phyloP scores from a whole-genome alignment of 1,284 basidiomycete genomes.

The Sporisorium scitamineum region DNA sequence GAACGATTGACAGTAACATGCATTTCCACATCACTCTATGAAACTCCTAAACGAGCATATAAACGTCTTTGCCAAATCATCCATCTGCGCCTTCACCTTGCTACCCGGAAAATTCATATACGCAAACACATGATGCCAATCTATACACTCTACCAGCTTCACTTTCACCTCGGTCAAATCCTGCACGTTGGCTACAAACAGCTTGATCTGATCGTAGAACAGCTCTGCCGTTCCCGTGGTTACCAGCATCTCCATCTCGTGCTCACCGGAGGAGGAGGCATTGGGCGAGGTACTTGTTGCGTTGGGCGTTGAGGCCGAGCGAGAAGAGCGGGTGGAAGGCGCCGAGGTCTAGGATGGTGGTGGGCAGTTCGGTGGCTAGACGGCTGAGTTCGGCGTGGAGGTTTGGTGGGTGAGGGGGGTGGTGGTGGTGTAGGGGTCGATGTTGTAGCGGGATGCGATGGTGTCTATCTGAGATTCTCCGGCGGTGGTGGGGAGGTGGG shows the following conservation, averaged over 20 bases:
- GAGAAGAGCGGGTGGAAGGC: slow-evolving; percentile 41
- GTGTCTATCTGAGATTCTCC: slow-evolving; percentile 1
- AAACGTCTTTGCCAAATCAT: slow-evolving; percentile 37
- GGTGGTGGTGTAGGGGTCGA: slow-evolving; percentile 9
- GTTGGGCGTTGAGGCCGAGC: slow-evolving; percentile 7
- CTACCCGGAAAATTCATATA: slow-evolving; percentile 30
- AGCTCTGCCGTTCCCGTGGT: slow-evolving; percentile 31
- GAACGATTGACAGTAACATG: too few relatives aligned
- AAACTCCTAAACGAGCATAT: slow-evolving; percentile 17
- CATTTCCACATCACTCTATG: not conserved
- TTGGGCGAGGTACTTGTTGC: slow-evolving; percentile 29
- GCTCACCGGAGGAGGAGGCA: slow-evolving; percentile 10
- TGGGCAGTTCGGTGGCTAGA: slow-evolving; percentile 20
- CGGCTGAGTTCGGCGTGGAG: not conserved
- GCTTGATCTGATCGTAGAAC: slow-evolving; percentile 29
- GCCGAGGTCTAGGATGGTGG: slow-evolving; percentile 24
- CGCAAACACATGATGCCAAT: slow-evolving; percentile 42
- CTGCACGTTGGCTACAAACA: slow-evolving; percentile 16
- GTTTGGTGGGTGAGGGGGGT: not conserved
- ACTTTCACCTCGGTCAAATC: slow-evolving; percentile 19
- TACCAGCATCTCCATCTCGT: slow-evolving; percentile 18
- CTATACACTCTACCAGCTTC: slow-evolving; percentile 28
- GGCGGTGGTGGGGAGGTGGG: not conserved
- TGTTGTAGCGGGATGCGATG: slow-evolving; percentile 10
- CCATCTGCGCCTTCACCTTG: slow-evolving; percentile 27